Evolutionary conservation across 2,329 filamentous ascomycete genomes (phyloP).

Genomic region (Penicillium sp.): DNA sequence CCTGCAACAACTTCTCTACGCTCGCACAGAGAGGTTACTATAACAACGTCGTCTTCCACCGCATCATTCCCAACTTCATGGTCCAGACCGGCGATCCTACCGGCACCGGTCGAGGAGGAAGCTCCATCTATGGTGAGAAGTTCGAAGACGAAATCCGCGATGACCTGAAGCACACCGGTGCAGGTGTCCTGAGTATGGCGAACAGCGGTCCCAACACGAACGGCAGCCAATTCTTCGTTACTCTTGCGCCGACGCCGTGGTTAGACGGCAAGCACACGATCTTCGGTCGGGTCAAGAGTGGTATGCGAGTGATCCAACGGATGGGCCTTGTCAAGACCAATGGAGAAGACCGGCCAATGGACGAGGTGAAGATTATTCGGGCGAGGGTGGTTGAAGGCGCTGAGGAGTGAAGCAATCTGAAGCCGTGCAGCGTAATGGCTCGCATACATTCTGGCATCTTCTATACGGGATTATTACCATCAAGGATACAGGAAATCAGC

Average conservation of each 20-base stretch:
- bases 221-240: slow-evolving; percentile 95
- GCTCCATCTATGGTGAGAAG: slow-evolving; percentile 87
- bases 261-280: slow-evolving; percentile 97
- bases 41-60: slow-evolving; percentile 83
- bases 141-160: slow-evolving; percentile 90
- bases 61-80: slow-evolving; percentile 96
- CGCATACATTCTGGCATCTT: not conserved
- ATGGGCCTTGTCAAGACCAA: slow-evolving; percentile 89
- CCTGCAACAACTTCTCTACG: slow-evolving; percentile 84
- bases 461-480: not conserved
- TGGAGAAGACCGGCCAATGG: slow-evolving; percentile 75
- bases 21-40: slow-evolving; percentile 87
- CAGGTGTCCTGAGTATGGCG: slow-evolving; percentile 94
- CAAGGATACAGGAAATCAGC: not conserved
- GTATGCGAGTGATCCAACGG: slow-evolving; percentile 80
- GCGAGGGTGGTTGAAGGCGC: slow-evolving; percentile 68
- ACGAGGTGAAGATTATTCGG: slow-evolving; percentile 79
- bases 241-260: slow-evolving; percentile 92
- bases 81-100: slow-evolving; percentile 93
- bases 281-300: slow-evolving; percentile 85
- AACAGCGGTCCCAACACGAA: slow-evolving; percentile 94
- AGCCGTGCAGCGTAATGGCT: not conserved
- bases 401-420: slow-evolving; percentile 37
- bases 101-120: slow-evolving; percentile 86
- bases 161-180: slow-evolving; percentile 84